Base-by-base conservation (phyloP, 2,329 filamentous ascomycete species). In the Xylaria multiplex region DNA sequence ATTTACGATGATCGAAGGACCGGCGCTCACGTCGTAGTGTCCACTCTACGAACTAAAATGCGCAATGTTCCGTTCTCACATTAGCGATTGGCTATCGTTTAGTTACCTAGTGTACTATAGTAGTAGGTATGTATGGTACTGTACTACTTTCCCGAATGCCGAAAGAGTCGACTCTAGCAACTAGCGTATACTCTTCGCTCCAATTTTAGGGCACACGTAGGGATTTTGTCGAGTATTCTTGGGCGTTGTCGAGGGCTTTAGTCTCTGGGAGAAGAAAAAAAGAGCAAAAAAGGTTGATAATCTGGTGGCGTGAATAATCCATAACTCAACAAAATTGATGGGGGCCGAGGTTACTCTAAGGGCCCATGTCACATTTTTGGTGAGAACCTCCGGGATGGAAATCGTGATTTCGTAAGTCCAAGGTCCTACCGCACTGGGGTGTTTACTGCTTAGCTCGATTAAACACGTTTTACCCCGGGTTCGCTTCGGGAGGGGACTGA, bases 61-160 rank as follows among this genome's bases (percentile, higher is more conserved):
- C n/a, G 59, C 53, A 57, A 46, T 61, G 54, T 62, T 59, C 49
- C 59, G 43, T 32, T 52, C 43, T 40, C 43, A 40, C 42, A 58
- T 55, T 58, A 59, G 42, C 53, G 37, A 43, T 43, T 55, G 22
- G 53, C 8, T 9, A 24, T 55, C n/a, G 9, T 22, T 11, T 14
- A 55, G 14, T 6, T 37, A 55, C 37, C 19, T 55, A 55, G 3
- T 24, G 19, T 35, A 11, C 49, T 53, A 37, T 19, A 40, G 35
- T 13, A 40, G 37, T 40, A 40, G 13, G 37, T 40, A 14, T 14
- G 9, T 40, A 40, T 46, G 24, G 19, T 55, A 14, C 37, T 52
- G 59, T 19, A 46, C 14, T 42, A 27, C 35, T 42, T 55, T 22
- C 14, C 64, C 50, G 64, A 56, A 63, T 22, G 35, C 59, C 49